A percentile compares a stretch with the other conserved stretches of the same genome.
These are phyloP conservation scores for Penicillium sp. DNA, from an alignment of 2,329 filamentous ascomycete species.

Conservation along the genomic window DNA sequence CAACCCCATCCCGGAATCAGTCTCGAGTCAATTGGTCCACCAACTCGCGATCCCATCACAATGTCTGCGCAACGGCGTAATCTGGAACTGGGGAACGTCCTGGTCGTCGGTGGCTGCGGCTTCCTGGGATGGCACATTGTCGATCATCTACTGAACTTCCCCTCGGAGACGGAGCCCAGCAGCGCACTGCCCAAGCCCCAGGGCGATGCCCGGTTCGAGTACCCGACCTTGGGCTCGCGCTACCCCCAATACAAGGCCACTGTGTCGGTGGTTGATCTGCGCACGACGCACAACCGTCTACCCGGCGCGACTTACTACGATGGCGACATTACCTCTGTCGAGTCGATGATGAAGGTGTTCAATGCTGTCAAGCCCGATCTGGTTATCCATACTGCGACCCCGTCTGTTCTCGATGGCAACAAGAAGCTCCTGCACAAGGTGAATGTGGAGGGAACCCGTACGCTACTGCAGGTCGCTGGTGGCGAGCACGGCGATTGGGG, in stretches of 20 bases:
- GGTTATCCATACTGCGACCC: slow-evolving; percentile 88
- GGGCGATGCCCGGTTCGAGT: slow-evolving; percentile 39
- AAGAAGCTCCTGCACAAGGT: slow-evolving; percentile 72
- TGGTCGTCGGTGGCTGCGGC: slow-evolving; percentile 81
- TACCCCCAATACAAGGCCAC: slow-evolving; percentile 49
- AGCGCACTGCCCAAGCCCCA: slow-evolving; percentile 39
- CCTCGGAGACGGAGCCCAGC: slow-evolving; percentile 46
- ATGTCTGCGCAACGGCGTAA: slow-evolving; percentile 36
- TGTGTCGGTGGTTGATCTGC: slow-evolving; percentile 72
- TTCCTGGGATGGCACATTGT: slow-evolving; percentile 84
- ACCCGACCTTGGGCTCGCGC: slow-evolving; percentile 39
- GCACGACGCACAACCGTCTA: slow-evolving; percentile 67
- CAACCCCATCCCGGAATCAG: slow-evolving; percentile 4
- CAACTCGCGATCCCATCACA: not conserved
- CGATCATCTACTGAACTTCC: slow-evolving; percentile 67
- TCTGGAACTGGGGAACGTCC: slow-evolving; percentile 64
- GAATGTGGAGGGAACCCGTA: slow-evolving; percentile 83
- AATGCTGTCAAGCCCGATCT: slow-evolving; percentile 70
- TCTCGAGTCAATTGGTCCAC: not conserved
- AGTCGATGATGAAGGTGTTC: slow-evolving; percentile 65
- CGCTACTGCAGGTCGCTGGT: slow-evolving; percentile 68
- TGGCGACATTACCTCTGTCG: slow-evolving; percentile 72
- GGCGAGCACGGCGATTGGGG: slow-evolving; percentile 67
- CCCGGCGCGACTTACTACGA: slow-evolving; percentile 68
- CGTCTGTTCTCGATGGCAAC: slow-evolving; percentile 54